Evolutionary conservation across 176 grass and related monocot genomes (phyloP), one percentile per base, ranked within the genome.

Genomic region (Elaeis guineensis): DNA sequence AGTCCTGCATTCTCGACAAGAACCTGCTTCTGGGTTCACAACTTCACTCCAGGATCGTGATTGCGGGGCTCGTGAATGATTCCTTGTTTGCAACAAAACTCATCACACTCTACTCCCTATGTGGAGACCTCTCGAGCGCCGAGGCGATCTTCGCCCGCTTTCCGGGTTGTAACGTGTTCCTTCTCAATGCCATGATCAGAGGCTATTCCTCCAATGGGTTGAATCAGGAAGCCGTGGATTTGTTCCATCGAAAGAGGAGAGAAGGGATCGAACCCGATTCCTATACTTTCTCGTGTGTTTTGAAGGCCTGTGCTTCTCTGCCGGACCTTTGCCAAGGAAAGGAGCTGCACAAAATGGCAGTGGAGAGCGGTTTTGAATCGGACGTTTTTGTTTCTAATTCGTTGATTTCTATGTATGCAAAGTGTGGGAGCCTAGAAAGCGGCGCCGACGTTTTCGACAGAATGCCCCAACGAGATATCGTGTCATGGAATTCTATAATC

Each of bases 281-380:
- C 14, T 73, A 73, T 20, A 55, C 59, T 50, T 73, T 73, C 29
- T 56, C 59, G 3, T 63, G 70, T 49, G 19, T 55, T 20, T 16
- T 73, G 14, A 73, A 73, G 70, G 70, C 70, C 8, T 63, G 70
- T n/a, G 70, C 59, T 63, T 63, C 59, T 15, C 25, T 73, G 21
- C 54, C 26, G 19, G 70, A 73, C 18, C 50, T 73, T 22, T 21
- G 16, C 6, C 59, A 49, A 25, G 70, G 59, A 3, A 63, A 24
- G 51, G 70, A 56, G 49, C 19, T 73, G 25, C 59, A 73, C 28
- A 29, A 18, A 23, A 18, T 63, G 6, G 70, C 70, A 6, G 17
- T 48, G 3, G 59, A 54, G 7, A 18, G 70, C 28, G 26, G 70
- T 5, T 52, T 73, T 6, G 26, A 54, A 5, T 24, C 58, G n/a